Base-by-base conservation (phyloP, 2,329 filamentous ascomycete genomes). In the Hymenoscyphus occultus region DNA sequence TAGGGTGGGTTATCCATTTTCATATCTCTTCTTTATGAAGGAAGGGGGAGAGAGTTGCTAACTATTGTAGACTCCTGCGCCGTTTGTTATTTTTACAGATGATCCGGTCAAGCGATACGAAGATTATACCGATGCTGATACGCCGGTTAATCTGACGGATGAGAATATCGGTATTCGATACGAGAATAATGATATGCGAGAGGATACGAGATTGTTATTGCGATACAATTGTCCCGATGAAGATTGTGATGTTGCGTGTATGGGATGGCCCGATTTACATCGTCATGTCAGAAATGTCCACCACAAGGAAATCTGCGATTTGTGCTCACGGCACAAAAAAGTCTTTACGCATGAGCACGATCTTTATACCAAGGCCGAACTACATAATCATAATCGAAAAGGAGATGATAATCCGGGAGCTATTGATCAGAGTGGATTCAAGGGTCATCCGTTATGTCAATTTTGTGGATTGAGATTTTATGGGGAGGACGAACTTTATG, bases 331-430 rank as follows among this genome's bases (percentile, higher is more conserved):
- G 66, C 93, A 97, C 81, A 99, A 99, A 79, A 97, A 97, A 75
- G 93, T 97, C 40, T 99, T 99, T 73, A 97, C 95, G 0, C 95
- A 99, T 78, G 95, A 99, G 78, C 95, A 99, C 76, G 92, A 96
- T 68, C 83, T 99, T 1, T 98, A 97, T 76, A 90, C 91, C 0
- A 84, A 87, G 67, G 85, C 88, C 68, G 92, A 94, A 71, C 82
- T 98, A 60, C 88, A 91, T 71, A 90, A 87, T 73, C 95, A 99
- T 77, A 96, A 98, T 84, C 90, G 87, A 68, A 87, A 90, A 68
- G 95, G 95, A 65, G 95, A 99, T 74, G 92, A 98, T 76, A 90
- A 90, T 69, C 93, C 94, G 3, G 94, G 95, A 40, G 90, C 93
- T 0, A 82, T 90, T 45, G 92, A 97, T 72, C 95, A 98, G 80